Base-by-base conservation (phyloP, 2,329 filamentous ascomycete genomes). In the Magnaporthiopsis poae region DNA sequence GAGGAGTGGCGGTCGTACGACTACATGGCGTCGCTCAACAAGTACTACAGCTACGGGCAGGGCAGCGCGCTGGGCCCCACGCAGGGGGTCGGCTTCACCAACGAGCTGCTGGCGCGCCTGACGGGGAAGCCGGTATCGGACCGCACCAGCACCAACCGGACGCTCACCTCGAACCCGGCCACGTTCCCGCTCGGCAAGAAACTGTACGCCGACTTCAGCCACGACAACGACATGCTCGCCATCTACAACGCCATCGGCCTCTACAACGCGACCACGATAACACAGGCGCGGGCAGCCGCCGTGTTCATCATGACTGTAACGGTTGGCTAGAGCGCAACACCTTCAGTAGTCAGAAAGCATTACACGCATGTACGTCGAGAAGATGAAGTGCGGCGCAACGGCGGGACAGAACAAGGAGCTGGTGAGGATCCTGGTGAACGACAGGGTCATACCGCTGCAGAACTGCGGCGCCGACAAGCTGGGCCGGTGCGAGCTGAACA, bases 151-250 rank as follows among this genome's bases (percentile, higher is more conserved):
- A 91, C 88, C 7, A 96, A 97, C 76, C 80, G 79, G 52, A 96
- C 92, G 0, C 82, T 96, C 0, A 90, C 96, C 74, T 78, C 79
- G 5, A 81, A 86, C 67, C 78, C 83, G 0, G 74, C 77, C 8
- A 93, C 90, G 0, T 97, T 96, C 72, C 92, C 93, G 0, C 79
- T 96, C 0, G 82, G 84, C 68, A 77, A 80, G 61, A 78, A 78
- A 13, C 78, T 96, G 1, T 97, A 96, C 73, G 92, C 91, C 0
- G 93, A 97, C 76, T 96, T 97, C 74, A 91, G 88, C 69, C 93
- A 97, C 76, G 93, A 97, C 77, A 96, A 96, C 75, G 88, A 90
- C 73, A 92, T 97, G 87, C 86, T 85, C 36, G 84, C 84, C 9
- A 86, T 96, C 8, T 90, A 90, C 73, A 87, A 86, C 5, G 91